Evolutionary conservation across 2,329 filamentous ascomycete genomes (phyloP).

Genomic region (Ambrosiella beaveri): DNA sequence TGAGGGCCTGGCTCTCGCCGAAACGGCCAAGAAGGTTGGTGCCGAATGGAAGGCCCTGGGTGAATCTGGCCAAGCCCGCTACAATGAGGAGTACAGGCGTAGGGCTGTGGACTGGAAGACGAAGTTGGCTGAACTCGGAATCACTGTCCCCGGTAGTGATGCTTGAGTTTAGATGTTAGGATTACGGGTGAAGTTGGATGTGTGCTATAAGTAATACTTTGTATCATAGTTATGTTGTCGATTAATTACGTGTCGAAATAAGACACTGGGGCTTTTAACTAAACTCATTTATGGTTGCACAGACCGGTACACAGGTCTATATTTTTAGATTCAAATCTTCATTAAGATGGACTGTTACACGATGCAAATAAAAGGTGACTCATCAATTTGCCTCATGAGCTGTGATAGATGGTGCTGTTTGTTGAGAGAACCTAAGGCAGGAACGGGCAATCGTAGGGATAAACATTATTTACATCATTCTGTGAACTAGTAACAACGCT

Average conservation of each 20-base stretch:
- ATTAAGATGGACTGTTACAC: too few species aligned
- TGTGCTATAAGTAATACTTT: too few species aligned
- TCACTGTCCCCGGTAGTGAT: too few species aligned
- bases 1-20: not conserved
- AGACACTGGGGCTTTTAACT: too few species aligned
- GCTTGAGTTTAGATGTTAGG: too few species aligned
- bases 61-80: conserved; percentile 23
- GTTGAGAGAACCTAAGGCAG: not conserved
- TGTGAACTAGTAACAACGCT: not conserved
- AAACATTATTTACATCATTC: not conserved
- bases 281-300: too few species aligned
- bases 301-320: too few species aligned
- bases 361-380: too few species aligned
- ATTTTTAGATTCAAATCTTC: too few species aligned
- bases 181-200: too few species aligned
- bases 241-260: too few species aligned
- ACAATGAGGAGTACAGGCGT: not conserved
- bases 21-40: conserved; percentile 17
- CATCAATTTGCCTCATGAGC: not conserved
- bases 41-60: conserved; percentile 28
- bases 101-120: not conserved
- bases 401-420: not conserved
- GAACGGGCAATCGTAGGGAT: not conserved
- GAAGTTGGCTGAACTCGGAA: not conserved
- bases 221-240: too few species aligned